Evolutionary conservation across 768 basidiomycete species (phyloP).

Genomic region (Termitomyces heimii): DNA sequence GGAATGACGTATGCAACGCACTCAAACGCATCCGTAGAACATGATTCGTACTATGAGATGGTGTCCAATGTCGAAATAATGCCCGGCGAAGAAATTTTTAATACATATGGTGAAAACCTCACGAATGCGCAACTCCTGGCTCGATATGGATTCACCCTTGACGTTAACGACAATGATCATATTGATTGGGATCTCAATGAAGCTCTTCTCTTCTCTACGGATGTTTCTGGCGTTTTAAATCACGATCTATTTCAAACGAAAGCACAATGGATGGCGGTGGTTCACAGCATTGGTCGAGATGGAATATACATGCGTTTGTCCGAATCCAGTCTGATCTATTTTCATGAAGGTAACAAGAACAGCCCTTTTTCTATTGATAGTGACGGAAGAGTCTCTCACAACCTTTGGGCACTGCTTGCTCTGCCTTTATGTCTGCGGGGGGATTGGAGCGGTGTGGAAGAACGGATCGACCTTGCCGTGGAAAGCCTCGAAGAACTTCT

Average conservation of each 20-base stretch:
- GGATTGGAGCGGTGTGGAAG: neutral
- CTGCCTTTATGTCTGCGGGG: conserved; percentile 16
- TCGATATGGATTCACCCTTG: conserved; percentile 72
- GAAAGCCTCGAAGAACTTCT: conserved; percentile 10
- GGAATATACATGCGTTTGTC: conserved; percentile 11
- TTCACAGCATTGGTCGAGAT: neutral
- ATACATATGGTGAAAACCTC: conserved; percentile 68
- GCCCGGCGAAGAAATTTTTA: conserved; percentile 57
- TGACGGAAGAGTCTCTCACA: conserved; percentile 46
- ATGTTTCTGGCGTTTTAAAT: conserved; percentile 1
- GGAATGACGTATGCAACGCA: neutral
- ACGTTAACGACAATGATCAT: conserved; percentile 65
- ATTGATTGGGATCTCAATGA: conserved; percentile 36
- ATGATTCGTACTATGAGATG: conserved; percentile 57
- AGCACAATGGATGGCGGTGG: conserved; percentile 6
- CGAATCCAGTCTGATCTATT: conserved; percentile 16
- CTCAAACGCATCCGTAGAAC: conserved; percentile 5
- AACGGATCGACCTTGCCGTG: neutral
- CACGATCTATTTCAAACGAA: neutral
- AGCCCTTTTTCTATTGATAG: conserved; percentile 33
- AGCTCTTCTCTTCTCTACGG: conserved; percentile 15
- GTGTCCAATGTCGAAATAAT: conserved; percentile 49
- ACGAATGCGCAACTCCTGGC: conserved; percentile 60
- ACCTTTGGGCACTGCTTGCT: conserved; percentile 42
- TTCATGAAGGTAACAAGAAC: neutral